Evolutionary conservation across 805 yeast genomes (phyloP).

Genomic region (Pichia ethanolica): DNA sequence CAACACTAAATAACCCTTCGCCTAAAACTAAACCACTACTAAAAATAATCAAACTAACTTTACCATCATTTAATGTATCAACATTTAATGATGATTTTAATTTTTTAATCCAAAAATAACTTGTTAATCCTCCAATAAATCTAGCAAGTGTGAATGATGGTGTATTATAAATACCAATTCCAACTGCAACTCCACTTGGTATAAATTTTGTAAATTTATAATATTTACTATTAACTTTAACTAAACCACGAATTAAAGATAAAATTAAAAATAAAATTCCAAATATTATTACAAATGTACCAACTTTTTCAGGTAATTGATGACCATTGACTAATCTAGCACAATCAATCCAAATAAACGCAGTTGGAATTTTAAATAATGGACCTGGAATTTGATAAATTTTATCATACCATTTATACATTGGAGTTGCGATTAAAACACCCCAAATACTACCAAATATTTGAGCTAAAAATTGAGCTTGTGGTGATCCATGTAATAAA

Average conservation of each 20-base stretch:
- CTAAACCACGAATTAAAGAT: conserved; percentile 43
- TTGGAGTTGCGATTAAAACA: conserved; percentile 65
- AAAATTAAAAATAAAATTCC: conserved; percentile 65
- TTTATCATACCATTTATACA: conserved; percentile 73
- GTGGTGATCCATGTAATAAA: conserved; percentile 83
- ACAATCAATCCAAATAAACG: conserved; percentile 94
- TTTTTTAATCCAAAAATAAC: conserved; percentile 47
- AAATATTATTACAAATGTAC: conserved; percentile 49
- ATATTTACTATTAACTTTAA: neutral
- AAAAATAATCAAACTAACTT: conserved; percentile 73
- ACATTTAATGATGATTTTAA: conserved; percentile 7
- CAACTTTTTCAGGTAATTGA: conserved; percentile 78
- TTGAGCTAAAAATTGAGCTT: conserved; percentile 88
- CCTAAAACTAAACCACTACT: conserved; percentile 92
- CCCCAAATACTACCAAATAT: conserved; percentile 84
- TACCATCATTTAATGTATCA: conserved; percentile 26
- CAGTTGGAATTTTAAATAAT: conserved; percentile 85
- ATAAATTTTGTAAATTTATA: conserved; percentile 33
- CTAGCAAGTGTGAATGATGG: conserved; percentile 93
- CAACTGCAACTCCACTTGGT: conserved; percentile 96
- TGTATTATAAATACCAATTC: conserved; percentile 89
- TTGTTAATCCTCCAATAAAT: conserved; percentile 76
- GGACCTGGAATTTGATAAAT: conserved; percentile 83
- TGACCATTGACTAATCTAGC: conserved; percentile 87
- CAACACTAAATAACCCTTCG: conserved; percentile 82